Evolutionary conservation across 352 stramenopile genomes (phyloP).

Genomic region (Phytophthora podocarpi): DNA sequence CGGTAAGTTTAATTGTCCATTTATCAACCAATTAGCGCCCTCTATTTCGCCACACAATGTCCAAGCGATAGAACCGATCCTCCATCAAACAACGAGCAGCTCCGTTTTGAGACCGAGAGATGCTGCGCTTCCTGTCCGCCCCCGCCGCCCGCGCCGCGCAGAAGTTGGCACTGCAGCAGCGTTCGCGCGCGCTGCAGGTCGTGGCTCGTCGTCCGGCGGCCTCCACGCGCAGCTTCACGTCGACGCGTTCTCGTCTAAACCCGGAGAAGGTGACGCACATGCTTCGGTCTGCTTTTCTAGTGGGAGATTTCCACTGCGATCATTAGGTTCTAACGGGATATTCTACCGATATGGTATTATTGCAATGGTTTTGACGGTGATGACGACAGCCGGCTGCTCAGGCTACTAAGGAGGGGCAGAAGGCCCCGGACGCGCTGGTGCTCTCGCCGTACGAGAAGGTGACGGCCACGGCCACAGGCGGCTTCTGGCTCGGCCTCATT

Average conservation of each 20-base stretch:
- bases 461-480: conserved; percentile 85
- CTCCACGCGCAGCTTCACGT: conserved; percentile 42
- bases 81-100: conserved; percentile 17
- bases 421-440: conserved; percentile 78
- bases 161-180: conserved; percentile 30
- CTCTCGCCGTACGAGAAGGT: conserved; percentile 95
- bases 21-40: conserved; percentile 22
- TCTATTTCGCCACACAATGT: neutral
- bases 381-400: conserved; percentile 36
- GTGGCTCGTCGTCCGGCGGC: conserved; percentile 19
- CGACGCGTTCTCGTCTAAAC: conserved; percentile 50
- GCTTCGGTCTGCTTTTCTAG: neutral
- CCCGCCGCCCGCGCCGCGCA: conserved; percentile 28
- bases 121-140: conserved; percentile 41
- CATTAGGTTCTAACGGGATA: neutral
- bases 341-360: neutral
- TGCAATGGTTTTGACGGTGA: neutral
- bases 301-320: neutral
- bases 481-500: conserved; percentile 89
- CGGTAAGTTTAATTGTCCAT: neutral
- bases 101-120: conserved; percentile 17
- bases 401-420: conserved; percentile 51
- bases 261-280: conserved; percentile 57
- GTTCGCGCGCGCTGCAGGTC: conserved; percentile 28
- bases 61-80: conserved; percentile 13